phyloP scores from a whole-genome alignment of 495 filamentous ascomycete species.

The Penicillium desertorum region DNA sequence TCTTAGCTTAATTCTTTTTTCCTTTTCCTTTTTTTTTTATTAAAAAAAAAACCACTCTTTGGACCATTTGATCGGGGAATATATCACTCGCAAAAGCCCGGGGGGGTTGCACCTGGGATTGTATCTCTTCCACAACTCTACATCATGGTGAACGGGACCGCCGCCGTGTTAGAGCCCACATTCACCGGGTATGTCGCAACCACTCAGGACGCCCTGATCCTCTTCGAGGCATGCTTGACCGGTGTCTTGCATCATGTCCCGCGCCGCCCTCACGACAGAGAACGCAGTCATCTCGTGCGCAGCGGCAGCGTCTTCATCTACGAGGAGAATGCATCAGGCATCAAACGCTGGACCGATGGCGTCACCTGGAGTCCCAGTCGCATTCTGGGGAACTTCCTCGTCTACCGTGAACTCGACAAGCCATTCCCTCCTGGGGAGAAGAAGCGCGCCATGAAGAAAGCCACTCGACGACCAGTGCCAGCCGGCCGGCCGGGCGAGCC shows the following conservation, averaged over 20 bases:
- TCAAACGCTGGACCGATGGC: constrained; percentile 94
- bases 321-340: constrained; percentile 81
- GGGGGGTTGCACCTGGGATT: constrained; percentile 13
- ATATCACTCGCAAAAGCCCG: constrained; percentile 5
- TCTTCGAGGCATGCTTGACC: constrained; percentile 72
- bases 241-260: constrained; percentile 70
- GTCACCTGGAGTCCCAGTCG: constrained; percentile 88
- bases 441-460: constrained; percentile 79
- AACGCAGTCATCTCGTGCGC: constrained; percentile 68
- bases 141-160: constrained; percentile 49
- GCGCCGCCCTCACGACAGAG: constrained; percentile 81
- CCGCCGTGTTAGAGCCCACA: constrained; percentile 54
- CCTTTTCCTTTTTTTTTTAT: not conserved
- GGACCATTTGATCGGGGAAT: constrained; percentile 14
- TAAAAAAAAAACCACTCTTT: too few species aligned
- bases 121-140: constrained; percentile 9
- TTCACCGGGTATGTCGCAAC: constrained; percentile 66
- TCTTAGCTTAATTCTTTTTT: constrained; percentile 30
- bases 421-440: constrained; percentile 85
- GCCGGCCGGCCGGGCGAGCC: constrained; percentile 50
- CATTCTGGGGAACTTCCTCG: constrained; percentile 81
- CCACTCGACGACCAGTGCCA: constrained; percentile 44
- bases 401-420: constrained; percentile 84
- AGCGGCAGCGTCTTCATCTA: constrained; percentile 90
- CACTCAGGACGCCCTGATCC: constrained; percentile 70